Base-by-base conservation (phyloP, 192 early-diverging fungal species). In the Ambispora gerdemannii region DNA sequence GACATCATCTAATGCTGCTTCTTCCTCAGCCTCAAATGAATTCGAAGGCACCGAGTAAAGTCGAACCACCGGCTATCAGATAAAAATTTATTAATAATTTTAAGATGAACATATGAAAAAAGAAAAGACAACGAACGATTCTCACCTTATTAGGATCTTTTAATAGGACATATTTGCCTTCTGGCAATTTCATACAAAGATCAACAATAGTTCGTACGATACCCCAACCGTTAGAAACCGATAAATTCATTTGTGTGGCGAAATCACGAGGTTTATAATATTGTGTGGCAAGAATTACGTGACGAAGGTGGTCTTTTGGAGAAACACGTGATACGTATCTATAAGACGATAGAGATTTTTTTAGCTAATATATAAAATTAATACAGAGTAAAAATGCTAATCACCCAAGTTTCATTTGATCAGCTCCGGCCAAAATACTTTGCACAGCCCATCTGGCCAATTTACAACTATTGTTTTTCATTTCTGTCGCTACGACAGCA, bases 381-480 rank as follows among this genome's bases (percentile, higher is more conserved):
- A n/a, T n/a, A n/a, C n/a, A n/a, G n/a, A n/a, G n/a, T 22, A 27
- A 19, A 34, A 30, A 20, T 24, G 71, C 83, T 20, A 72, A 55
- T 15, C 82, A 83, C 52, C 96, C 97, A 43, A 99, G 76, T 75
- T 94, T 93, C 74, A 99, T 71, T 78, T 94, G 89, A 51, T 95
- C 91, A 27, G 88, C 91, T n/a, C 89, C 94, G 33, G 93, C 82
- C 62, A 99, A 82, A 27, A 97, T 77, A 36, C 86, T 87, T 81
- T 99, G 95, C 61, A 93, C 84, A n/a, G 94, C 91, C 97, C 97
- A 99, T 63, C 93, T 86, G 25, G 94, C 89, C 31, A 99, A 84
- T 76, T 97, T 96, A 81, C 90, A 89, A 67, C 88, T 86, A 86
- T 99, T 98, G 83, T 98, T 99, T 83, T 92, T 95, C 86, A 96